These are phyloP conservation scores for Inosperma sp. DNA, from an alignment of 768 basidiomycete genomes.

Conservation along the genomic window DNA sequence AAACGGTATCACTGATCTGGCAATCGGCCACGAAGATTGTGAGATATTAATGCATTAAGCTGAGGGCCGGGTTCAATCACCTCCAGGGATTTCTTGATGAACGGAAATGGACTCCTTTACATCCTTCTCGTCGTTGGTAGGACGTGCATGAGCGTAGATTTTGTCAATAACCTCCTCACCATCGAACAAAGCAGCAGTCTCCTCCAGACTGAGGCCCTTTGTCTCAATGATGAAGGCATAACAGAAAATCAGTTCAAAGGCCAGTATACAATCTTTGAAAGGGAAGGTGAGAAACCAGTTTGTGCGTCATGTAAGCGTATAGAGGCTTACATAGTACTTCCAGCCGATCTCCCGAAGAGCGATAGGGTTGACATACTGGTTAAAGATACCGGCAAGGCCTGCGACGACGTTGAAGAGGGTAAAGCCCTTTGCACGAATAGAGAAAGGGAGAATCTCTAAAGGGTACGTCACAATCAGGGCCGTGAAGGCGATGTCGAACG, in stretches of 20 bases:
- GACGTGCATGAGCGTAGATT: not conserved
- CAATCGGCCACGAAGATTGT: too few relatives aligned
- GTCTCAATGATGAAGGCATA: slow-evolving; percentile 71
- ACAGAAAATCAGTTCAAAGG: slow-evolving; percentile 58
- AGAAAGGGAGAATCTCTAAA: slow-evolving; percentile 82
- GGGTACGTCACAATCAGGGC: slow-evolving; percentile 86
- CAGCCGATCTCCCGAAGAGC: slow-evolving; percentile 43
- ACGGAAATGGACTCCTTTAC: not conserved
- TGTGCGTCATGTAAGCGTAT: not conserved
- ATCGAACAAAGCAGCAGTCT: slow-evolving; percentile 79
- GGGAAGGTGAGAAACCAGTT: slow-evolving; percentile 23
- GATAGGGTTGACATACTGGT: slow-evolving; percentile 84
- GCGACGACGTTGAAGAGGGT: slow-evolving; percentile 76
- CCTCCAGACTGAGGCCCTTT: slow-evolving; percentile 68
- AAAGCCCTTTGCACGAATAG: slow-evolving; percentile 82
- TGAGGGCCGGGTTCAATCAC: too few relatives aligned
- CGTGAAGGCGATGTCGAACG: slow-evolving; percentile 79
- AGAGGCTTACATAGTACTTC: slow-evolving; percentile 9
- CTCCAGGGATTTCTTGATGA: too few relatives aligned
- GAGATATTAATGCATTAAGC: too few relatives aligned
- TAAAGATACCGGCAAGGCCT: slow-evolving; percentile 79
- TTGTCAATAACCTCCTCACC: slow-evolving; percentile 46
- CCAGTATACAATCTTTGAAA: slow-evolving; percentile 73
- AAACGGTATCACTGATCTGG: too few relatives aligned
- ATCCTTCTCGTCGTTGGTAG: not conserved